Conservation (phyloP, 306 rosid species). For the Cicer bijugum region DNA sequence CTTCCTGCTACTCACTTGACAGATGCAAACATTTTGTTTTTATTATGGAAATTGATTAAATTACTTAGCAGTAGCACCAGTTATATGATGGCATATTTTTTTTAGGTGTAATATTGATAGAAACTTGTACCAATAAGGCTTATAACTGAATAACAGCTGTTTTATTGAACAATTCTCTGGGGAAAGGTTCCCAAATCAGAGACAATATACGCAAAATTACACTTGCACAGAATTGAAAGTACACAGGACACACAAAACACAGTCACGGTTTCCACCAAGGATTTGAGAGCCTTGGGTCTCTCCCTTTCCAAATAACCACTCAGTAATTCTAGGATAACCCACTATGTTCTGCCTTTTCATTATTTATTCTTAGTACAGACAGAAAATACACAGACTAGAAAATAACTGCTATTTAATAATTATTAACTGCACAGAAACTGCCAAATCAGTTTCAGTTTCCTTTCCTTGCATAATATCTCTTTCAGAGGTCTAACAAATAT, state of each 20-base stretch:
- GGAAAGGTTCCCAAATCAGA: background rate
- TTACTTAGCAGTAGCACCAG: background rate
- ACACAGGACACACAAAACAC: background rate
- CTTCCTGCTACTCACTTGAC: conserved; percentile 23
- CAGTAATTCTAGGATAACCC: too few species aligned
- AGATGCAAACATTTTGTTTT: conserved; percentile 13
- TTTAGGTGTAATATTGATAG: conserved; percentile 2
- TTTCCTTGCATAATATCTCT: too few species aligned
- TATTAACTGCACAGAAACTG: too few species aligned
- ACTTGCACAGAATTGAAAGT: background rate
- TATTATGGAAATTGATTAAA: conserved; percentile 18
- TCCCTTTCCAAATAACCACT: too few species aligned
- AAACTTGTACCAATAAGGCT: background rate
- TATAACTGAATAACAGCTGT: background rate
- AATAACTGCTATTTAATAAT: too few species aligned
- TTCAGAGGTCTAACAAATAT: too few species aligned
- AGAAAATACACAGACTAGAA: too few species aligned
- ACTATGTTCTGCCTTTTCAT: too few species aligned
- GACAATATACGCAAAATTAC: background rate
- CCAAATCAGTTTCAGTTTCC: too few species aligned
- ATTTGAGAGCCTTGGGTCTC: background rate
- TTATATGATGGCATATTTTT: background rate
- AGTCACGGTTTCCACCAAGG: background rate
- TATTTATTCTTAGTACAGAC: too few species aligned
- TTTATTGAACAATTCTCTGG: background rate